Base-by-base conservation (phyloP, 2,329 filamentous ascomycete genomes). In the Teratosphaeria nubilosa region DNA sequence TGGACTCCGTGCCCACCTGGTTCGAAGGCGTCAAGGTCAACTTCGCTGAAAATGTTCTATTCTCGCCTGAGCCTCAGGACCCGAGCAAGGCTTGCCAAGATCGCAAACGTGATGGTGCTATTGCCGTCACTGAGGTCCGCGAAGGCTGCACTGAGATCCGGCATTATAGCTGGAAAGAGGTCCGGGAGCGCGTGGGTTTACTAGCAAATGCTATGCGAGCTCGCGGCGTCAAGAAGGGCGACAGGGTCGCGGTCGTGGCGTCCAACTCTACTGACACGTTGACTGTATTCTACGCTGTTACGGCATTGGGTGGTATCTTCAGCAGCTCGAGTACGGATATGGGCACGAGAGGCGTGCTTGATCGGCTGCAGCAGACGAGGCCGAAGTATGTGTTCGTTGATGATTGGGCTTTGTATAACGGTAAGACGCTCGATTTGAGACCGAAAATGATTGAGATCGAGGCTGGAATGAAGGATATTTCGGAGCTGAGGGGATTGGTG, bases 351-450 rank as follows among this genome's bases (percentile, higher is more conserved):
- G 90, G 89, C 0, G 81, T 95, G 20, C 66, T 95, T 64, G 88
- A 94, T 72, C 78, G 90, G 34, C 77, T 88, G 27, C 74, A 85
- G 54, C 89, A 94, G 75, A 84, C 94, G 60, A 79, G 85, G 63
- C 90, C 90, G 3, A 86, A 83, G 72, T 88, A 83, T 69, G 78
- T 95, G n/a, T 94, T 95, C 69, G 85, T 92, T 67, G 90, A 95
- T 65, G 90, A 94, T 65, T 84, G 80, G 41, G 82, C 89, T 0
- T 74, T 92, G 2, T 95, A 95, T 65, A 92, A 92, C 64, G 88
- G 88, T 52, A 89, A 88, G 71, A 82, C 77, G 0, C 77, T 87
- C 25, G 88, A 94, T 66, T 75, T 95, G 45, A 77, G 86, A 4
- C 72, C 77, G 0, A 94, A 94, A 75, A 92, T 95, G 74, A 71